phyloP scores from a whole-genome alignment of 2,329 filamentous ascomycete species.

The Fusarium irregulare region DNA sequence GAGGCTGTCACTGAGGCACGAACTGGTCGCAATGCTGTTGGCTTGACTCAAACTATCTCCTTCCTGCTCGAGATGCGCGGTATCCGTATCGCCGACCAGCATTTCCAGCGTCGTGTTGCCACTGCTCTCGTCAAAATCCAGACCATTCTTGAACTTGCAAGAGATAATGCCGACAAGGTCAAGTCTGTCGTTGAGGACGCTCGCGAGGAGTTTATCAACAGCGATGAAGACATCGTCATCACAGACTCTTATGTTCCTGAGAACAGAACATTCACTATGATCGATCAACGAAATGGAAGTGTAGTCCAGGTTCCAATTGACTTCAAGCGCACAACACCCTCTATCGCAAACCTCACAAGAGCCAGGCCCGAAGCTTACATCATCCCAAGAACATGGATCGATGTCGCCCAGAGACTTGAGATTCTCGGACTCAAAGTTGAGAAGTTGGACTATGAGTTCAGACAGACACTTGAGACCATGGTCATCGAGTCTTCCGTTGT shows the following conservation, averaged over 20 bases:
- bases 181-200: conserved; percentile 7
- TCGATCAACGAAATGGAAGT: conserved; percentile 5
- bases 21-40: conserved; percentile 2
- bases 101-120: conserved; percentile 21
- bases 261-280: conserved; percentile 11
- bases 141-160: conserved; percentile 11
- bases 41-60: conserved; percentile 6
- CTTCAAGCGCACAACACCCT: conserved; percentile 14
- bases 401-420: background rate
- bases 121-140: conserved; percentile 16
- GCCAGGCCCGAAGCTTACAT: conserved; percentile 12
- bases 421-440: conserved; percentile 4
- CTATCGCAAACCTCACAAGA: conserved; percentile 10
- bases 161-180: background rate
- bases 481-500: background rate
- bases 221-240: conserved; percentile 5
- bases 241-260: background rate
- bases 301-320: conserved; percentile 11
- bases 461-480: background rate
- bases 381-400: conserved; percentile 8
- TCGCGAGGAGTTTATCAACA: conserved; percentile 13
- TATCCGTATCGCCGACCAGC: conserved; percentile 14
- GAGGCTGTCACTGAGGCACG: conserved; percentile 19
- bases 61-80: conserved; percentile 15
- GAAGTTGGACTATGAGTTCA: conserved; percentile 1